Conservation (phyloP, 345 rosid species). For the Salix suchowensis region DNA sequence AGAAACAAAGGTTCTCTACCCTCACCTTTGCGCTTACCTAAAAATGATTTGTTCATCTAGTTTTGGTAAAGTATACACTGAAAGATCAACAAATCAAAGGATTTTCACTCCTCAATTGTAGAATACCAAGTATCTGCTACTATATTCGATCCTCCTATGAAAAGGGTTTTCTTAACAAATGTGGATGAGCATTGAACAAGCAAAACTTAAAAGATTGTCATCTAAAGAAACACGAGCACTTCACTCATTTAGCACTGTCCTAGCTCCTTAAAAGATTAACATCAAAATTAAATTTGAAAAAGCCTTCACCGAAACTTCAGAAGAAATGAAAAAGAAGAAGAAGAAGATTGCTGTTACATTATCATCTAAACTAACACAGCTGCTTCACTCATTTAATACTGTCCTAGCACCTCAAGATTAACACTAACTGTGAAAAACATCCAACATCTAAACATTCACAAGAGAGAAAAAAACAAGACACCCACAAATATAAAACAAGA, state of each 20-base stretch:
- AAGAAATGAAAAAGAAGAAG: background rate
- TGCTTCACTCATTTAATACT: background rate
- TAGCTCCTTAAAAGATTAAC: background rate
- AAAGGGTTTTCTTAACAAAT: background rate
- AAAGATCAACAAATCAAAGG: background rate
- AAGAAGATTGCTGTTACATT: background rate
- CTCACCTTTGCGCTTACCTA: background rate
- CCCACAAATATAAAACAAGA: background rate
- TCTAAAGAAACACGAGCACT: background rate
- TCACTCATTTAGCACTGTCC: background rate
- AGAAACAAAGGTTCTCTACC: background rate
- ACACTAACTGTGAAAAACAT: background rate
- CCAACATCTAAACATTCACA: background rate
- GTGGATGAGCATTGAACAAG: background rate
- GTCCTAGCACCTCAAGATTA: background rate
- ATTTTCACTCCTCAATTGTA: background rate
- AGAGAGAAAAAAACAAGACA: background rate
- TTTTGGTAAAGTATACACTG: background rate
- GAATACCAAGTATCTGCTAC: background rate
- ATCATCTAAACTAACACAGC: background rate
- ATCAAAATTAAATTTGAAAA: background rate
- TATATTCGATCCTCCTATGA: background rate
- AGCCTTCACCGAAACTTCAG: background rate
- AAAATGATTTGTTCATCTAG: background rate
- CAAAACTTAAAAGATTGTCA: background rate